These are phyloP conservation scores for Smittium culicis DNA, from an alignment of 371 early-diverging fungal genomes.

Conservation along the genomic window DNA sequence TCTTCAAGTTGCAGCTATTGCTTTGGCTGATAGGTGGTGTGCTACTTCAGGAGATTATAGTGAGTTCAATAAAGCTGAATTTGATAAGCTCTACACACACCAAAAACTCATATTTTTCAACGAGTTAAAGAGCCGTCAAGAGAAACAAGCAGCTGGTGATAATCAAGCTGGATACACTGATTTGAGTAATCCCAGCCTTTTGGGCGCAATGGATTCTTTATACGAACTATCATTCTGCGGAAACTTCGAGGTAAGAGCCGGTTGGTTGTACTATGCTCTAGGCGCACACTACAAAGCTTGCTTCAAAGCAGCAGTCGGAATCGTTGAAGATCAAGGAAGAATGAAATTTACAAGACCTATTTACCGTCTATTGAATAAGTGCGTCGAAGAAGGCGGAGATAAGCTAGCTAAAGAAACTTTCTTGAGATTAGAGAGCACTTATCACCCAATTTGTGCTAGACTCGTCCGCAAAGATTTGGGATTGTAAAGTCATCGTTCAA, in stretches of 20 bases:
- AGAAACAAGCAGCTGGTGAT: conserved; percentile 38
- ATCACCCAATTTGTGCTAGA: conserved; percentile 83
- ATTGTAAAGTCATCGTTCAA: conserved; percentile 18
- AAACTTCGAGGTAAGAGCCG: conserved; percentile 77
- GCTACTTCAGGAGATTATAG: conserved; percentile 35
- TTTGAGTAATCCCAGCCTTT: conserved; percentile 15
- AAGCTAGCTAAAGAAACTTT: conserved; percentile 71
- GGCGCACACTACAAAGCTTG: conserved; percentile 59
- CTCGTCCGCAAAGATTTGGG: conserved; percentile 71
- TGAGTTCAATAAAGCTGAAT: conserved; percentile 43
- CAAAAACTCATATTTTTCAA: conserved; percentile 81
- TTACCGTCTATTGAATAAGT: conserved; percentile 37
- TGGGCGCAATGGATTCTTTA: conserved; percentile 53
- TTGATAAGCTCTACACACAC: conserved; percentile 47
- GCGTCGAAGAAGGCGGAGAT: conserved; percentile 35
- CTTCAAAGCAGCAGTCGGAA: conserved; percentile 55
- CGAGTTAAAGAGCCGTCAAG: conserved; percentile 47
- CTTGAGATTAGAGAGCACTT: conserved; percentile 56
- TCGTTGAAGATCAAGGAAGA: conserved; percentile 76
- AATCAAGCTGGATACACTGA: not conserved
- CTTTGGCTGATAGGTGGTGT: conserved; percentile 65
- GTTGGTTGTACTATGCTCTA: conserved; percentile 76
- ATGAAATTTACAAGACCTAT: conserved; percentile 89
- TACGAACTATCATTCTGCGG: conserved; percentile 53
- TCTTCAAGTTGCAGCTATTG: conserved; percentile 65